These are phyloP conservation scores for Plasmodium berghei DNA, from an alignment of 169 alveolate genomes.

Conservation along the genomic window DNA sequence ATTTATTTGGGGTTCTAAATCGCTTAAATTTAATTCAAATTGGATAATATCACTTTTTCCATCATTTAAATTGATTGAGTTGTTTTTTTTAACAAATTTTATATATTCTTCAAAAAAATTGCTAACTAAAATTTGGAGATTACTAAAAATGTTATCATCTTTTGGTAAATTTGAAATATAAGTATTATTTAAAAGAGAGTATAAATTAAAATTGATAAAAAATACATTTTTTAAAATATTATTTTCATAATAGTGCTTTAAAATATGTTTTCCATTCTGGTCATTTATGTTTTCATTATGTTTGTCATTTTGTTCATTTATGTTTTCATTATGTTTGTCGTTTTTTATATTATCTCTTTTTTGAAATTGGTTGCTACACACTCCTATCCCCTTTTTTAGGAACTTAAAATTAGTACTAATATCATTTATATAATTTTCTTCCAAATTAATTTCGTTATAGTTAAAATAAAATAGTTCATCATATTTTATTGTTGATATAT, in stretches of 20 bases:
- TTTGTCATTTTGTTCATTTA: not conserved
- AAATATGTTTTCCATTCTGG: not conserved
- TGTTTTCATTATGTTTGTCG: not conserved
- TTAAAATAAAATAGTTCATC: slow-evolving; percentile 55
- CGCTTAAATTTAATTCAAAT: not conserved
- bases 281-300: not conserved
- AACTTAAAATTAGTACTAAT: slow-evolving; percentile 17
- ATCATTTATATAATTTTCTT: slow-evolving; percentile 8
- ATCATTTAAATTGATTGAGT: not conserved
- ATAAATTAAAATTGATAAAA: slow-evolving; percentile 46
- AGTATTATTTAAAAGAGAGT: slow-evolving; percentile 33
- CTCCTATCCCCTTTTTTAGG: not conserved
- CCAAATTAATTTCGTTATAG: slow-evolving; percentile 24
- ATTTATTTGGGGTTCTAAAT: not conserved
- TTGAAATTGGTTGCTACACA: not conserved
- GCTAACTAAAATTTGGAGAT: slow-evolving; percentile 5
- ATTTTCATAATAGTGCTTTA: slow-evolving; percentile 45
- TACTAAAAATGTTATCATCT: slow-evolving; percentile 8
- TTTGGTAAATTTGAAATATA: slow-evolving; percentile 19
- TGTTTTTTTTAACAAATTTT: slow-evolving; percentile 7
- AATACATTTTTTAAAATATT: slow-evolving; percentile 30
- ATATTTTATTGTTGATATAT: slow-evolving; percentile 12
- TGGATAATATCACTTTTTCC: not conserved
- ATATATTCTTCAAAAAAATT: slow-evolving; percentile 37
- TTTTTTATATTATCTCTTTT: not conserved